A percentile compares a stretch with the other conserved stretches of the same genome.
Evolutionary conservation across 2,329 filamentous ascomycete genomes (phyloP).

Genomic region (Colletotrichum liaoningense): DNA sequence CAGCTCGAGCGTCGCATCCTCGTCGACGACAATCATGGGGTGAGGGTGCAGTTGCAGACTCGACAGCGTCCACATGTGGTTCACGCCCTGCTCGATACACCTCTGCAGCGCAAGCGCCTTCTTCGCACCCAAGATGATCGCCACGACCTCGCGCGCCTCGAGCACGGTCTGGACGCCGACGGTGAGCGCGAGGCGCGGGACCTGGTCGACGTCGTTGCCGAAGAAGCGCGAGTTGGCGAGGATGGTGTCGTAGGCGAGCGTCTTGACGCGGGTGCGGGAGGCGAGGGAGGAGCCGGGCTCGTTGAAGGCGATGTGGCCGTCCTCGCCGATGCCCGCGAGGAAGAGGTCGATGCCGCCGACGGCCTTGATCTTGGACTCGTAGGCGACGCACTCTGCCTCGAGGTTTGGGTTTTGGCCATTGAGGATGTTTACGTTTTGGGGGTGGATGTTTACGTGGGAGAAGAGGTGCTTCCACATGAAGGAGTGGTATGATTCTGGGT

Average conservation of each 20-base stretch:
- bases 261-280: constrained; percentile 86
- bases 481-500: constrained; percentile 88
- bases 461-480: constrained; percentile 97
- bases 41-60: constrained; percentile 84
- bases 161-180: constrained; percentile 88
- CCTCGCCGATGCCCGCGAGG: constrained; percentile 85
- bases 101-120: constrained; percentile 84
- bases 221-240: constrained; percentile 89
- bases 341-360: constrained; percentile 87
- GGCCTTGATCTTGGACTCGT: constrained; percentile 81
- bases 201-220: constrained; percentile 76
- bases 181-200: constrained; percentile 85
- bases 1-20: constrained; percentile 80
- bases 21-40: constrained; percentile 85
- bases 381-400: constrained; percentile 80
- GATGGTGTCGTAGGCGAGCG: constrained; percentile 87
- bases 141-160: constrained; percentile 83
- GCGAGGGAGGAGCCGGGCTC: constrained; percentile 84
- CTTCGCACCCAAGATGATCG: constrained; percentile 84
- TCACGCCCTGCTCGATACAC: constrained; percentile 84
- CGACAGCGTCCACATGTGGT: constrained; percentile 92
- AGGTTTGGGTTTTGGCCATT: constrained; percentile 83
- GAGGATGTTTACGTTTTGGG: constrained; percentile 85
- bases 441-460: constrained; percentile 83
- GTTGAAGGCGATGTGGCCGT: constrained; percentile 92